These are phyloP conservation scores for Quillaja saponaria DNA, from an alignment of 306 rosid species.

Conservation along the genomic window DNA sequence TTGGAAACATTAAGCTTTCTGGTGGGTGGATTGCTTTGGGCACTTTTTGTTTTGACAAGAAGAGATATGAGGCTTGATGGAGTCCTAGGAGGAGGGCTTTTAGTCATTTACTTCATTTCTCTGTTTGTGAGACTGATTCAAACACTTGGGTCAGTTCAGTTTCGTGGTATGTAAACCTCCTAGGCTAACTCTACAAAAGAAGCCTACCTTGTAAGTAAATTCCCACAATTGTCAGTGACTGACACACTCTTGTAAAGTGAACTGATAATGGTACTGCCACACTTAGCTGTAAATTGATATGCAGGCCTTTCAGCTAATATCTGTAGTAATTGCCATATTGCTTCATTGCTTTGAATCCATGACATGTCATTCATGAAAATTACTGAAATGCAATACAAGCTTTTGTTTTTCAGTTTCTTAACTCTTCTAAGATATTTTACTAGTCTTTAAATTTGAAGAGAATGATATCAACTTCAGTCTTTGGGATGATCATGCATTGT, in stretches of 20 bases:
- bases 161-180: slow-evolving; percentile 18
- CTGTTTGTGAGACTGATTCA: slow-evolving; percentile 48
- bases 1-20: slow-evolving; percentile 50
- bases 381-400: neutral
- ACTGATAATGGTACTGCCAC: slow-evolving; percentile 6
- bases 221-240: slow-evolving; percentile 4
- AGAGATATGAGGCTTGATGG: slow-evolving; percentile 52
- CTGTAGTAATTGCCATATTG: slow-evolving; percentile 26
- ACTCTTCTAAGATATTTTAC: neutral
- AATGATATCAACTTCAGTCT: neutral
- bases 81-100: slow-evolving; percentile 49
- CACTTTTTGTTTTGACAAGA: slow-evolving; percentile 41
- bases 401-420: neutral
- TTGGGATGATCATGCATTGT: slow-evolving; percentile 2
- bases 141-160: slow-evolving; percentile 39
- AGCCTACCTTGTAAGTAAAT: slow-evolving; percentile 7
- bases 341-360: neutral
- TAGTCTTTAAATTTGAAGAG: neutral
- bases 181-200: slow-evolving; percentile 5
- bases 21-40: slow-evolving; percentile 47
- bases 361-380: slow-evolving; percentile 1
- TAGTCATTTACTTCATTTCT: slow-evolving; percentile 45
- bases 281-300: slow-evolving; percentile 13
- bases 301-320: too few relatives aligned
- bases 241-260: slow-evolving; percentile 12